A percentile compares a stretch with the other conserved stretches of the same genome.
These are phyloP conservation scores for Paecilomyces formosus DNA, from an alignment of 2,329 filamentous ascomycete genomes.

Conservation along the genomic window DNA sequence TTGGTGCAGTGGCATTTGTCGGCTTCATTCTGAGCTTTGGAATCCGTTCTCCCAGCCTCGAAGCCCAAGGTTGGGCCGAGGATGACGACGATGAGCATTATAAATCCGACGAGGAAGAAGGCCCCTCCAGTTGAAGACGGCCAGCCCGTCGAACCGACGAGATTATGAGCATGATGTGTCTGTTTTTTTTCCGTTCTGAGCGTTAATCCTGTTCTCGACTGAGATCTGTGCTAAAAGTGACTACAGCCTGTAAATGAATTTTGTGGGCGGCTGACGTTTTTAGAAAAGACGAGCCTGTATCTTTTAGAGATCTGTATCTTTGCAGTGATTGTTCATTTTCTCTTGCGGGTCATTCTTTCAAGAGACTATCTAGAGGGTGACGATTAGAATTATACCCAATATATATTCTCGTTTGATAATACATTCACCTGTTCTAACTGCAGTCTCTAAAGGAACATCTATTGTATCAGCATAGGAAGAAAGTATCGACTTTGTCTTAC, in stretches of 20 bases:
- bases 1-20: constrained; percentile 71
- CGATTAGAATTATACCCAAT: background rate
- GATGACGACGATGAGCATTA: constrained; percentile 33
- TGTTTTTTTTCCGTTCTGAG: background rate
- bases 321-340: background rate
- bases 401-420: background rate
- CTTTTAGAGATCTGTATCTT: background rate
- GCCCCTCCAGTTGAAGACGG: constrained; percentile 1
- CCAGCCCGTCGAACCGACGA: background rate
- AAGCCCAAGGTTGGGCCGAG: constrained; percentile 49
- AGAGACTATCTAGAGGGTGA: background rate
- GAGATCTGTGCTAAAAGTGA: background rate
- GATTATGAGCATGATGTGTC: background rate
- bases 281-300: background rate
- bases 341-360: background rate
- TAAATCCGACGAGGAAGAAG: constrained; percentile 42
- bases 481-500: too few species aligned
- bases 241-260: background rate
- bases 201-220: background rate
- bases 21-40: constrained; percentile 75
- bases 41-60: constrained; percentile 58
- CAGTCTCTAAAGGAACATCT: too few species aligned
- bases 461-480: too few species aligned
- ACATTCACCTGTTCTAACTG: background rate
- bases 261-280: background rate